phyloP scores from a whole-genome alignment of 1,284 basidiomycete genomes.

The Trametes hirsuta region DNA sequence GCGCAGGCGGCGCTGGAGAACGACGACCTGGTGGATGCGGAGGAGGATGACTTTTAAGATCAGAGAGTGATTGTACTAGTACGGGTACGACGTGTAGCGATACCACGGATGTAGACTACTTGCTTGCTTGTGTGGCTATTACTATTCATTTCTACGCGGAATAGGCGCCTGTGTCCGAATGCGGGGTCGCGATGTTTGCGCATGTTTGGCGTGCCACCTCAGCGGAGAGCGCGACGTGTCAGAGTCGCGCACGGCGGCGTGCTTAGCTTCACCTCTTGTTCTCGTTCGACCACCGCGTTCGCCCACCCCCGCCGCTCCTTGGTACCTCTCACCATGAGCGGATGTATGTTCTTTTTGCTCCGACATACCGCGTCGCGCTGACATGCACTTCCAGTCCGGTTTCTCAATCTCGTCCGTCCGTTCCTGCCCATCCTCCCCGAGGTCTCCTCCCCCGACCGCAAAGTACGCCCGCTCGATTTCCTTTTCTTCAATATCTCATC shows the following conservation, averaged over 20 bases:
- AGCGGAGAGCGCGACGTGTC: constrained; percentile 27
- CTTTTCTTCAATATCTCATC: background rate
- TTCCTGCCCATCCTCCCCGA: constrained; percentile 94
- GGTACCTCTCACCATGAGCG: constrained; percentile 40
- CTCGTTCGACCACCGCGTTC: constrained; percentile 3
- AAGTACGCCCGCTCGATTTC: constrained; percentile 53
- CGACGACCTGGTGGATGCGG: constrained; percentile 79
- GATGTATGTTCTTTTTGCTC: constrained; percentile 33
- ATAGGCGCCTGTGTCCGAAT: background rate
- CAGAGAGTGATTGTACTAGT: background rate
- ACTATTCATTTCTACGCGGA: background rate
- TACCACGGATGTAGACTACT: background rate
- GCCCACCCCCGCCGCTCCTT: constrained; percentile 35
- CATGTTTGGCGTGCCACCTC: constrained; percentile 37
- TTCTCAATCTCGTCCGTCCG: constrained; percentile 94
- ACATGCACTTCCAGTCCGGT: constrained; percentile 68
- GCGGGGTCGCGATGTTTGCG: constrained; percentile 25
- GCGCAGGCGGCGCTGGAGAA: constrained; percentile 75
- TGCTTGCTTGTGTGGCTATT: too few species aligned
- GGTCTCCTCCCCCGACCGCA: constrained; percentile 95
- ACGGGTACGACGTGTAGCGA: background rate
- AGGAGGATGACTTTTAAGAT: constrained; percentile 39
- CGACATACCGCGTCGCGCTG: background rate
- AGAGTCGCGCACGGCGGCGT: background rate
- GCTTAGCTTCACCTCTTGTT: constrained; percentile 5